Percentiles rank a stretch among this genome's conserved stretches.
Conservation (phyloP, 148 eudicot genomes). For the Rhododendron griersonianum region DNA sequence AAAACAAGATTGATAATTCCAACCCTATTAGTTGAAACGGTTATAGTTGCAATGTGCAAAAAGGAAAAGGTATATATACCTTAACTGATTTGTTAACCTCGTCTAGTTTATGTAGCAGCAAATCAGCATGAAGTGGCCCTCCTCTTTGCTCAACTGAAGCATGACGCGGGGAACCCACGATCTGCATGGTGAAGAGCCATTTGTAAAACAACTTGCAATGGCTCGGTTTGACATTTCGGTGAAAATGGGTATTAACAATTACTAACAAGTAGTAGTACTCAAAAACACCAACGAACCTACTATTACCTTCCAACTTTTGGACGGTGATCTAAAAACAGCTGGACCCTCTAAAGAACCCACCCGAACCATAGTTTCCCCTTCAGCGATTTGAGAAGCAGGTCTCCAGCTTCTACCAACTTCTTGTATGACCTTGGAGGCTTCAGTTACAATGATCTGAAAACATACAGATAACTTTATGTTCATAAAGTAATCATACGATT, state of each 20-base stretch:
- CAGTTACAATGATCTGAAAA: conserved; percentile 56
- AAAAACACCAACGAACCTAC: background rate
- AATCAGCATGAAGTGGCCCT: conserved; percentile 41
- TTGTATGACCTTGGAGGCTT: conserved; percentile 72
- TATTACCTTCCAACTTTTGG: conserved; percentile 61
- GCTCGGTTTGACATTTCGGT: background rate
- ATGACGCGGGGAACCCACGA: conserved; percentile 28
- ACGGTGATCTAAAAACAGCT: conserved; percentile 44
- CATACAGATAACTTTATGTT: background rate
- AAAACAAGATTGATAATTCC: background rate
- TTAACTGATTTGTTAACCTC: conserved; percentile 75
- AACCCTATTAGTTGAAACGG: background rate
- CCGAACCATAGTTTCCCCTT: conserved; percentile 30
- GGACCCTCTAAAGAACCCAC: conserved; percentile 47
- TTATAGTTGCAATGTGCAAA: conserved; percentile 1
- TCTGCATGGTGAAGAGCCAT: conserved; percentile 28
- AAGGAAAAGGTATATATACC: conserved; percentile 31
- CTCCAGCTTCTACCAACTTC: conserved; percentile 38
- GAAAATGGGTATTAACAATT: background rate
- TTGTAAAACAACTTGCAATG: background rate
- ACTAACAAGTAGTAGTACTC: background rate
- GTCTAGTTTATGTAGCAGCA: conserved; percentile 55
- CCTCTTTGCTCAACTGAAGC: conserved; percentile 41
- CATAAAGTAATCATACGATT: background rate
- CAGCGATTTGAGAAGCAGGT: conserved; percentile 18